Evolutionary conservation across 257 asterid species (phyloP).

Genomic region (Solanum bulbocastanum): DNA sequence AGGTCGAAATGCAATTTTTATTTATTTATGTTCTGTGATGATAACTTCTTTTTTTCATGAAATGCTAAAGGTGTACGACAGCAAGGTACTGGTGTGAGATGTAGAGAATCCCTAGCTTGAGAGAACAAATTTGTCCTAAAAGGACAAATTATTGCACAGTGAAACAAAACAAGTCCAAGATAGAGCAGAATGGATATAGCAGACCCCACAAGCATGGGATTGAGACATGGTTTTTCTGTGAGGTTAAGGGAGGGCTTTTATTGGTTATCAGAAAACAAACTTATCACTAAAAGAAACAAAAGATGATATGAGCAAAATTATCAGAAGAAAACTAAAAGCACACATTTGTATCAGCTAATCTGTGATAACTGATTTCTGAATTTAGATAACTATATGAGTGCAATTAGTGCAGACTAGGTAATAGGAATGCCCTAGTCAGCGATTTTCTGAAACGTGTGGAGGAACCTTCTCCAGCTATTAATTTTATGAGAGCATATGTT

Average conservation of each 20-base stretch:
- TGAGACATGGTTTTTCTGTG: not conserved
- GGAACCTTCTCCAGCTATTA: not conserved
- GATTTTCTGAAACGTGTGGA: not conserved
- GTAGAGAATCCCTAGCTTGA: not conserved
- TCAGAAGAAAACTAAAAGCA: not conserved
- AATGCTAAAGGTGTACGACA: not conserved
- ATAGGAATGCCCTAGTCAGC: not conserved
- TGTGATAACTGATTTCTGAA: not conserved
- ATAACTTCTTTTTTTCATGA: not conserved
- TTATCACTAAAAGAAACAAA: not conserved
- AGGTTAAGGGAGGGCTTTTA: not conserved
- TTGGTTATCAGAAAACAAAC: not conserved
- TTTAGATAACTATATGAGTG: not conserved
- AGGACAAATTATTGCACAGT: not conserved
- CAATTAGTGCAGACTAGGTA: not conserved
- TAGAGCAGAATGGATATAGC: not conserved
- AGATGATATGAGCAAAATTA: not conserved
- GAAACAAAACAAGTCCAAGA: not conserved
- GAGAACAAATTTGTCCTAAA: not conserved
- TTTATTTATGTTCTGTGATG: not conserved
- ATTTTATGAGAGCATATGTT: not conserved
- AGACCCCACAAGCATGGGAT: not conserved
- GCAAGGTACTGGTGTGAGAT: not conserved
- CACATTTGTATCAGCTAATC: not conserved
- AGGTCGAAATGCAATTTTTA: not conserved